Base-by-base conservation (phyloP, 2,329 filamentous ascomycete genomes). In the Ophiostoma novo-ulmi region DNA sequence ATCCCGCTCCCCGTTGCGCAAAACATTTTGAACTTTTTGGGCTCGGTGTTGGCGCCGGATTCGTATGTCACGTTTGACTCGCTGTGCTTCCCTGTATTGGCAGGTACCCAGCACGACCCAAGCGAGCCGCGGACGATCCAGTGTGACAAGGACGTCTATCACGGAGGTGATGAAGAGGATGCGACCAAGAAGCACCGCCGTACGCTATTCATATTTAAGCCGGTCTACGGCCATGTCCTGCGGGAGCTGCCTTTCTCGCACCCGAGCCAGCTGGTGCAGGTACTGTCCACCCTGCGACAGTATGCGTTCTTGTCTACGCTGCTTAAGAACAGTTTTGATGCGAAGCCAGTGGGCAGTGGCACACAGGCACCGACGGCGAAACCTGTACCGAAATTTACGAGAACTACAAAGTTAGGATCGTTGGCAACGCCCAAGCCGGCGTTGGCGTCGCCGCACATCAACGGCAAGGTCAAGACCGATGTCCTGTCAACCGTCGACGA, bases 191-290 rank as follows among this genome's bases (percentile, higher is more conserved):
- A 74, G 2, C 85, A 89, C 75, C 78, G 79, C 14, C 91, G 90
- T 76, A 87, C 85, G 0, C 82, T 95, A 1, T 88, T 87, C 73
- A 86, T 93, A 22, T 87, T 91, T 70, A 92, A 92, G 78, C 86
- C 88, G 1, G 91, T 93, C 10, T 92, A 90, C 74, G 90, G 89
- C 0, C 85, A 89, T 70, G 82, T 84, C 3, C 78, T 96, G 10
- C 85, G 85, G 0, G 87, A 89, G 70, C 82, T 95, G 41, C 88
- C 91, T 0, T 94, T 96, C 76, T 87, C 88, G 2, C 92, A 96
- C 76, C 92, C 92, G 0, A 86, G 88, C 68, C 91, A 96, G 76
- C 81, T 96, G 4, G 81, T 94, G 7, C 84, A 87, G 69, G 87
- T 94, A 76, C 82, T 96, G n/a, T 91, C 92, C 0, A 82, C 85